Evolutionary conservation across 257 asterid genomes (phyloP), one percentile per base, ranked within the genome.

Genomic region (Rauvolfia tetraphylla): DNA sequence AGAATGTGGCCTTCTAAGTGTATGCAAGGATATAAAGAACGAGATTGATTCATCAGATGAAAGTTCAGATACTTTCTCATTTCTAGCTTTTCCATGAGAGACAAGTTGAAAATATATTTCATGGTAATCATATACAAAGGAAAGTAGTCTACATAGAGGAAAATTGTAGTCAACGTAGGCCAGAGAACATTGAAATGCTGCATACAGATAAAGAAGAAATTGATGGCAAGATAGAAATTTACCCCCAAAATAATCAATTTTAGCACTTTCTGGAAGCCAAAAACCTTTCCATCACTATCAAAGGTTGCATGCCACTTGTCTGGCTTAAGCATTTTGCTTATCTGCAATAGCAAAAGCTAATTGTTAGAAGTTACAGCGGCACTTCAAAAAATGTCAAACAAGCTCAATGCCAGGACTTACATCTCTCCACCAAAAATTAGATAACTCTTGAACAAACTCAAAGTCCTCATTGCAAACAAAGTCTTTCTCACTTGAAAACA

Each of bases 231-330:
- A 59, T 72, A 81, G 81, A 68, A 23, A 66, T 84, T 83, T 89
- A 95, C 99, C 93, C 99, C 99, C 66, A 92, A 85, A 83, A 92
- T 83, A 80, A 95, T 92, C 85, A 89, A 82, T 87, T 92, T 95
- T 82, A 95, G 91, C 76, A 88, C 96, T 82, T 86, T 92, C 74
- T 84, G 90, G 74, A 95, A 95, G 82, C 96, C 97, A 72, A 85
- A 87, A 86, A 90, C 81, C 91, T 89, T 95, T 82, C 99, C 99
- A 80, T 92, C 96, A 77, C 84, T 62, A 75, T 92, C 97, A 80
- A 95, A 95, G 75, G 90, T 87, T 9, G 99, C 83, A 83, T 89
- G 97, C 99, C 99, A 95, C 90, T 91, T 95, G 51, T 91, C 98
- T 71, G 95, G 98, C 91, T 91, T 95, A 82, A 95, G 99, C 99